phyloP scores from a whole-genome alignment of 345 rosid species.

The Gossypium australe region DNA sequence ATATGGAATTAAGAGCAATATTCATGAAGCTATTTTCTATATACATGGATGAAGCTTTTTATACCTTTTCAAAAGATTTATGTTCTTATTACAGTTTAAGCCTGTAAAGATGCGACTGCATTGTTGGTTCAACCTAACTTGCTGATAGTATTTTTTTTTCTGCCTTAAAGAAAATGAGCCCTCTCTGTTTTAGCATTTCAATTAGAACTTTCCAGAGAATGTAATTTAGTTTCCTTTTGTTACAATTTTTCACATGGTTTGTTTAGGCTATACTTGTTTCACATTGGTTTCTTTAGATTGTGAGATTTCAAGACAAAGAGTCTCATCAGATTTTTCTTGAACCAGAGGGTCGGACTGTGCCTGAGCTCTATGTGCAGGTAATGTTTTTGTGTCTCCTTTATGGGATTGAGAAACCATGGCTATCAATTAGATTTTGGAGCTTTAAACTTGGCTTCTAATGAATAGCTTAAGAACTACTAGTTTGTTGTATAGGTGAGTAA shows the following conservation, averaged over 20 bases:
- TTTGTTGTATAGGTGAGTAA: no score
- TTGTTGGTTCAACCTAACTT: not conserved
- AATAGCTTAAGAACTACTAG: no score
- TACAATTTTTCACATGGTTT: not conserved
- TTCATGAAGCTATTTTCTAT: not conserved
- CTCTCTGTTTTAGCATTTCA: not conserved
- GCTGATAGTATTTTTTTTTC: not conserved
- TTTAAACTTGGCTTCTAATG: no score
- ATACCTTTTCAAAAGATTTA: not conserved
- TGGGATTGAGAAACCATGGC: no score
- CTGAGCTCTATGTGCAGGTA: slow-evolving; percentile 97
- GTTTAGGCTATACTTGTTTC: slow-evolving; percentile 45
- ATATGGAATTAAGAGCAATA: not conserved
- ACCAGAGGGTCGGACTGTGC: slow-evolving; percentile 95
- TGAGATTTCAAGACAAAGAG: slow-evolving; percentile 92
- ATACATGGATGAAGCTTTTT: not conserved
- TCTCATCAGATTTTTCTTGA: slow-evolving; percentile 98
- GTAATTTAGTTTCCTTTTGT: not conserved
- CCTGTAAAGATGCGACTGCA: not conserved
- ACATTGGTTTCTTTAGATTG: slow-evolving; percentile 43
- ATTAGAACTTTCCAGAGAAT: not conserved
- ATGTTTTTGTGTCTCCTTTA: slow-evolving; percentile 11
- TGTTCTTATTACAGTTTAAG: not conserved
- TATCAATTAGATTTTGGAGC: no score
- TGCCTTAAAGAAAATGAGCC: not conserved